Evolutionary conservation across 371 early-diverging fungal genomes (phyloP), one percentile per base, ranked within the genome.

Genomic region (Mortierella sp.): DNA sequence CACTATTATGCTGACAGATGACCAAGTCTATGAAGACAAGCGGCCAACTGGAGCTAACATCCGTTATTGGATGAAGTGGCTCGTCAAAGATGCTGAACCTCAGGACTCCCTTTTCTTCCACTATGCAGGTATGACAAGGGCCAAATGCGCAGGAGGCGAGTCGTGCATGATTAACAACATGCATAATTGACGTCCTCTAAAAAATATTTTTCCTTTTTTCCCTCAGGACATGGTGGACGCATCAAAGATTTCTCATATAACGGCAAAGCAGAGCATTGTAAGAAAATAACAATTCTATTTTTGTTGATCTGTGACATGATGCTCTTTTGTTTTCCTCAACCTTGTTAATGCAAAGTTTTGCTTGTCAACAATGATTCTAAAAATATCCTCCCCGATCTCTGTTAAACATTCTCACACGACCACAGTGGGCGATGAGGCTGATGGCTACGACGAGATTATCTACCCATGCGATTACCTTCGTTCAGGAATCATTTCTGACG

Each of bases 211-310:
- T 64, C 24, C 14, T 61, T 57, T 37, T 43, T 39, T 64, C 30
- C 28, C 18, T 58, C 91, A 78, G 97, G 97, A 6, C 97, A 97
- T 85, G 97, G 97, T 54, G 91, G 89, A 45, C 88, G 90, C 52
- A 76, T 81, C 63, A 81, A 81, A 45, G 83, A 81, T 22, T 81
- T 81, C 47, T 81, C 83, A 40, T 81, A 81, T 70, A 81, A 81
- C 49, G 83, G 83, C 62, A 75, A 66, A 18, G 24, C 60, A 9
- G 83, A 81, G 43, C 73, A 81, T 37, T 76, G 89, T 87, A 85
- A 83, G 83, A 64, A 49, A 49, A 49, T 18, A 49, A 60, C 45
- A 5, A n/a, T 59, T 55, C 45, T 65, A 52, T 54, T 63, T 66
- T 60, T 60, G 35, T 60, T 60, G 55, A 55, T 55, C 28, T 55